A percentile compares a stretch with the other conserved stretches of the same genome.
Conservation (phyloP, 208 protist species). For the Strigomonas galati region DNA sequence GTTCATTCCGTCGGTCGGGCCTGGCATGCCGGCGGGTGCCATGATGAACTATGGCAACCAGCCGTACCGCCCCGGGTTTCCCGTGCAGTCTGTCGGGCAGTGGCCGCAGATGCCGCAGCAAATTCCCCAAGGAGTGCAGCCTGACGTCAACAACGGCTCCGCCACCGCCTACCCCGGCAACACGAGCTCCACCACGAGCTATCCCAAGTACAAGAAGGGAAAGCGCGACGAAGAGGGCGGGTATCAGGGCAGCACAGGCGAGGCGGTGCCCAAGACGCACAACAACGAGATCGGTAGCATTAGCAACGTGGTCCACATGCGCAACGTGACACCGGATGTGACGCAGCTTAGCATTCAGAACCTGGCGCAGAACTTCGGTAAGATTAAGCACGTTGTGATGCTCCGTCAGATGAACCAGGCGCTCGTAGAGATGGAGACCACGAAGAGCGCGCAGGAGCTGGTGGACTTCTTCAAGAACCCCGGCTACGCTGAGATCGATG, state of each 20-base stretch:
- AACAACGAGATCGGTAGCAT: conserved; percentile 88
- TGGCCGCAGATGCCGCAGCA: conserved; percentile 17
- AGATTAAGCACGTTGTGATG: conserved; percentile 92
- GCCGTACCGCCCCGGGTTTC: conserved; percentile 31
- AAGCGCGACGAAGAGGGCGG: background rate
- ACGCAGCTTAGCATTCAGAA: conserved; percentile 89
- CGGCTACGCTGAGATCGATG: conserved; percentile 89
- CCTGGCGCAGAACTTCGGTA: conserved; percentile 83
- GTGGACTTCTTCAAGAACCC: conserved; percentile 85
- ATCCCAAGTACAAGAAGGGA: background rate
- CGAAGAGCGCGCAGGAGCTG: conserved; percentile 82
- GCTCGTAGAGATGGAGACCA: conserved; percentile 89
- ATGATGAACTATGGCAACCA: conserved; percentile 14
- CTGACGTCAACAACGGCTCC: background rate
- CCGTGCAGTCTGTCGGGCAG: conserved; percentile 17
- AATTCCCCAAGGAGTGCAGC: conserved; percentile 7
- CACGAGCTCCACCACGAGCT: background rate
- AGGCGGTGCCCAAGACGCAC: conserved; percentile 21
- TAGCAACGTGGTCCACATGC: conserved; percentile 86
- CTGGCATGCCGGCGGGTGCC: background rate
- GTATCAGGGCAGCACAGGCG: background rate
- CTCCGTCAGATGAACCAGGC: conserved; percentile 93
- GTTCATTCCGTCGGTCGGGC: conserved; percentile 6
- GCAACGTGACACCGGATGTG: conserved; percentile 89
- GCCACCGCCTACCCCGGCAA: background rate